Evolutionary conservation across 371 early-diverging fungal genomes (phyloP), one percentile per base, ranked within the genome.

Genomic region (Mortierella sp.): DNA sequence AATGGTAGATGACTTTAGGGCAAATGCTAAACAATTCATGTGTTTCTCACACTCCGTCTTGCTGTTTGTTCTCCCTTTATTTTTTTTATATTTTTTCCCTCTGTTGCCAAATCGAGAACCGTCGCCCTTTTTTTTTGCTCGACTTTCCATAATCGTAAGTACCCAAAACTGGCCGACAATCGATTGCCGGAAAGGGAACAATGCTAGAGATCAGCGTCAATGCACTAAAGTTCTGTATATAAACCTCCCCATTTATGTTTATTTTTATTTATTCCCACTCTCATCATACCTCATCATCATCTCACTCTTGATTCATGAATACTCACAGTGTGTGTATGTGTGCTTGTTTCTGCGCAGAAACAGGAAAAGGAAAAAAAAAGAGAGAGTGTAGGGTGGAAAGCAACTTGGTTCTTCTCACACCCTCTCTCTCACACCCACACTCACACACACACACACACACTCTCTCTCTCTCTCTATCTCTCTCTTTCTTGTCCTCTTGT

Each of bases 101-200:
- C 47, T 45, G 14, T 63, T 63, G 63, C 63, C 63, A 47, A 63
- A 63, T 63, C 32, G 63, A 63, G 63, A 45, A 45, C 47, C 62
- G 5, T n/a, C 59, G 37, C 20, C 59, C 59, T 35, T 59, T 22
- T 30, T 64, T 60, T 5, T 37, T n/a, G n/a, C n/a, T n/a, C 35
- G 60, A 59, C 68, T 45, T 55, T 59, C 68, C 68, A 39, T 67
- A 35, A 30, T 67, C 55, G 68, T 67, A 67, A 39, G 68, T 67
- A 67, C 68, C 66, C 68, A 67, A 67, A 67, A 40, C 47, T 40
- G 65, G 65, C 65, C 65, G 65, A 65, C 65, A 65, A 65, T 65
- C 55, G 65, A 65, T 65, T 65, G 65, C 65, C 65, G 65, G 65
- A 65, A 65, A 54, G 65, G 65, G 65, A 65, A 65, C 65, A 62